Base-by-base conservation (phyloP, 1,139 yeast genomes). In the Pneumocystis canis region DNA sequence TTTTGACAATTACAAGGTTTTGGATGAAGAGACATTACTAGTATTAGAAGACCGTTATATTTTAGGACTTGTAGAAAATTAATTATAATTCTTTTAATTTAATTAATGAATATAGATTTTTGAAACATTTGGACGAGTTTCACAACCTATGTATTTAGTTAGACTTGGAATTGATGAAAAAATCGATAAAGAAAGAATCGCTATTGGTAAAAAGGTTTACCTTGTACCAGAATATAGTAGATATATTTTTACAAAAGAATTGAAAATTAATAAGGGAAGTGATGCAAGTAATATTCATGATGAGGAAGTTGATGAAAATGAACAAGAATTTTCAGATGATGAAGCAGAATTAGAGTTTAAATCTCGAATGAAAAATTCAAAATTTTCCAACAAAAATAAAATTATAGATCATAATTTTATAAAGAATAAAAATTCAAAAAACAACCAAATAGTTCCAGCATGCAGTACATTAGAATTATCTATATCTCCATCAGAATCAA, bases 241-340 rank as follows among this genome's bases (percentile, higher is more conserved):
- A 63, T 90, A 89, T 73, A 77, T 87, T 16, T 82, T 84, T 66
- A 90, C 97, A 0, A 87, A 86, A 63, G 75, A 82, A 25, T 79
- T 90, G 62, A 86, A 83, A 68, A 77, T 79, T 32, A 67, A 83
- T 30, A 89, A 85, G 70, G 98, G 97, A 16, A 85, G 92, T 0
- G 99, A 92, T 75, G 98, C 98, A 0, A 86, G 95, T 70, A 92
- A 92, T 69, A 84, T 89, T 71, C 87, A 89, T 71, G 98, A 92
- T 73, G 98, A 92, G 75, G 99, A 92, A 70, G 74, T 90, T 31
- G 90, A 96, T 0, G 88, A 83, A 68, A 95, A 87, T 56, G 97
- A 92, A 71, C 96, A 89, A 72, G 97, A 92, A 70, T 92, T 85
- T 69, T 88, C 96, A 0, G 97, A 92, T 71, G 97, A 92, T 73